These are phyloP conservation scores for Sistotremastrum niveocremeum DNA, from an alignment of 768 basidiomycete species.

Conservation along the genomic window DNA sequence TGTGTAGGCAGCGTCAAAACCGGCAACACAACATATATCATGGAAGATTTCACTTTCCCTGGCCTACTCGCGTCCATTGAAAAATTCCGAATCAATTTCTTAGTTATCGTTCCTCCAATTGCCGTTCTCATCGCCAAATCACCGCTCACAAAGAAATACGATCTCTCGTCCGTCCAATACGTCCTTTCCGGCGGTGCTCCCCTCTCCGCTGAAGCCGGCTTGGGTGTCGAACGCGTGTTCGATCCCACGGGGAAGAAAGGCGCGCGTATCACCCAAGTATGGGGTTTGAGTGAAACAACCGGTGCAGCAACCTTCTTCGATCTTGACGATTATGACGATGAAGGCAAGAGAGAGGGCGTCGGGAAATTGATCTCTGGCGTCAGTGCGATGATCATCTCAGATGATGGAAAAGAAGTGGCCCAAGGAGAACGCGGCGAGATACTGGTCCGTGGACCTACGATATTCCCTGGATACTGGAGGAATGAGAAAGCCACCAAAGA, in stretches of 20 bases:
- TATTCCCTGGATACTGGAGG: constrained; percentile 9
- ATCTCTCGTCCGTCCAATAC: constrained; percentile 19
- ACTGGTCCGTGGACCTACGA: constrained; percentile 5
- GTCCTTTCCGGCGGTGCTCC: constrained; percentile 25
- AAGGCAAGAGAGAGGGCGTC: constrained; percentile 9
- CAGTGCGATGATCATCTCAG: constrained; percentile 22
- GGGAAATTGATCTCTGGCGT: constrained; percentile 22
- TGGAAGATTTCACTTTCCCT: neutral
- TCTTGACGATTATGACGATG: constrained; percentile 6
- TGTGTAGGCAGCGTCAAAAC: neutral
- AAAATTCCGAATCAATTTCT: neutral
- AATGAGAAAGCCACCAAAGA: constrained; percentile 8
- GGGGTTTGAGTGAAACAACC: constrained; percentile 22
- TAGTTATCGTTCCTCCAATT: constrained; percentile 21
- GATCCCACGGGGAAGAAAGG: neutral
- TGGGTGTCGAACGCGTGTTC: constrained; percentile 13
- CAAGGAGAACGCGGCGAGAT: constrained; percentile 4
- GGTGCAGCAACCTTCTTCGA: constrained; percentile 15
- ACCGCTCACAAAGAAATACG: constrained; percentile 19
- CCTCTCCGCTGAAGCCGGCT: constrained; percentile 16
- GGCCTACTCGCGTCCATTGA: neutral
- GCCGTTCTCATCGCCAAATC: constrained; percentile 21
- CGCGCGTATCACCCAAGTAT: constrained; percentile 10
- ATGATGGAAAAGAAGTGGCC: constrained; percentile 9
- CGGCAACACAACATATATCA: neutral